These are phyloP conservation scores for Scalesia atractyloides DNA, from an alignment of 129 eudicot species.

Conservation along the genomic window DNA sequence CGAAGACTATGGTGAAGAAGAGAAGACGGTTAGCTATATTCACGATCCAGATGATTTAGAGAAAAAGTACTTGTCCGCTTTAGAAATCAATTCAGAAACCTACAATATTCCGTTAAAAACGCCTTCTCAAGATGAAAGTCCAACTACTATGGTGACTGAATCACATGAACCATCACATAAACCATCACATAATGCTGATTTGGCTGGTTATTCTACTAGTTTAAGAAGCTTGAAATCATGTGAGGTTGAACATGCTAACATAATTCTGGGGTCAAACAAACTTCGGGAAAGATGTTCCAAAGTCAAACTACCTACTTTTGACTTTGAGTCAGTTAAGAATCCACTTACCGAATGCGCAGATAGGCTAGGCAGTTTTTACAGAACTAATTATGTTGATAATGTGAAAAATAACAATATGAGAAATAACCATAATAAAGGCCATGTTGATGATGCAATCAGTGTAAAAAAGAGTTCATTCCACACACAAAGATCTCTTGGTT, in stretches of 20 bases:
- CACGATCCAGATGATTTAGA: slow-evolving; percentile 32
- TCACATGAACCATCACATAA: slow-evolving; percentile 20
- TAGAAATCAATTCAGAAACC: slow-evolving; percentile 47
- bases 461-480: slow-evolving; percentile 29
- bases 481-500: slow-evolving; percentile 20
- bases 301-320: slow-evolving; percentile 49
- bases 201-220: slow-evolving; percentile 5
- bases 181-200: background rate
- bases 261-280: slow-evolving; percentile 40
- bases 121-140: slow-evolving; percentile 34
- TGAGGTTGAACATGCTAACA: slow-evolving; percentile 55
- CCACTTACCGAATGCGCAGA: slow-evolving; percentile 49
- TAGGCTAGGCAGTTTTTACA: slow-evolving; percentile 34
- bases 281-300: slow-evolving; percentile 42
- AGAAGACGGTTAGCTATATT: slow-evolving; percentile 31
- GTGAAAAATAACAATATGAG: slow-evolving; percentile 19
- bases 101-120: slow-evolving; percentile 26
- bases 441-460: slow-evolving; percentile 20
- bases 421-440: slow-evolving; percentile 21
- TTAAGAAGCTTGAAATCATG: slow-evolving; percentile 35
- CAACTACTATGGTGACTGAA: slow-evolving; percentile 27
- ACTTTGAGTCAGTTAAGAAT: slow-evolving; percentile 61
- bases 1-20: slow-evolving; percentile 57
- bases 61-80: slow-evolving; percentile 61
- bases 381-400: slow-evolving; percentile 24